Base-by-base conservation (phyloP, 805 yeast species). In the Saccharomycopsis olivae region DNA sequence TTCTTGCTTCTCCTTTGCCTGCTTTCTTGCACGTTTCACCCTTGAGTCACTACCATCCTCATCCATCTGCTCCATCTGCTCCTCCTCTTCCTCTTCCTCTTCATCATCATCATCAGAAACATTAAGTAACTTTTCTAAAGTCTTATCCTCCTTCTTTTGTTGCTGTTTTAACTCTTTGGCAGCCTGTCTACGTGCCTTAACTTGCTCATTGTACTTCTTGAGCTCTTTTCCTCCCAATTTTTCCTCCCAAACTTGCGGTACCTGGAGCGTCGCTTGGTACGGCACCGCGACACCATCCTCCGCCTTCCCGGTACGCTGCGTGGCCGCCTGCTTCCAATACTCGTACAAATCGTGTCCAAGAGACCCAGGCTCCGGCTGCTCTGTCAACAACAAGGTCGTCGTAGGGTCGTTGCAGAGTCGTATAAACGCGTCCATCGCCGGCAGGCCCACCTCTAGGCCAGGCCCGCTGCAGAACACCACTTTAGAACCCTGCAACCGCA, bases 401-500 rank as follows among this genome's bases (percentile, higher is more conserved):
- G 71, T 73, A 20, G 75, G 80, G 47, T 73, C 76, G 10, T 65
- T 65, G 51, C 92, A 79, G 15, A 87, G 59, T 40, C 59, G 68
- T 44, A 56, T 69, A 38, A 73, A 64, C 23, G 64, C 73, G 35
- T 69, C 68, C 28, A 73, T 64, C 0, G 84, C 64, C 17, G 71
- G 60, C 4, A 78, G 71, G 2, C 95, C 95, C 32, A 65, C 68
- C 34, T 73, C 73, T 28, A 81, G 54, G 36, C 75, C 77, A 17
- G 69, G 65, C 10, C 85, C 88, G 1, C 89, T 73, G 15, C 85
- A 80, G 46, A 89, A 76, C 3, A 88, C 78, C 37, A 89, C 76
- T 54, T 83, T 84, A 0, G 94, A 82, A 2, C 86, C 85, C 15
- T 72, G 64, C 35, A 72, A 58, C 35, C 61, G 67, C 11, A 60